Percentiles rank a stretch among this genome's conserved stretches.
Conservation (phyloP, 2,329 filamentous ascomycete species). For the Aspergillus calidoustus region DNA sequence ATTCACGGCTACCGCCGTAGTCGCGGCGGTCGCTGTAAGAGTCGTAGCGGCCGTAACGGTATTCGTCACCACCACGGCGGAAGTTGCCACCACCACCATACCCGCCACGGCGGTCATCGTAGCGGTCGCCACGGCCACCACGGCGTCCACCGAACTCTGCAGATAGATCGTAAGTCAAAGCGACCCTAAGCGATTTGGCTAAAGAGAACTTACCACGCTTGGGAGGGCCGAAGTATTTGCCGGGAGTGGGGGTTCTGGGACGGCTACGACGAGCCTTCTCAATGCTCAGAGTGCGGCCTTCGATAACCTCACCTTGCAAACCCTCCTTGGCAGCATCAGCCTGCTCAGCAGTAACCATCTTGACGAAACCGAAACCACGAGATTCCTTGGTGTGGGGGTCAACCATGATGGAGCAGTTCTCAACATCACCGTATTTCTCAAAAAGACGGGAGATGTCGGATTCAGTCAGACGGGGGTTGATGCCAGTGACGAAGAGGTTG, state of each 20-base stretch:
- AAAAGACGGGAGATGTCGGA: slow-evolving; percentile 92
- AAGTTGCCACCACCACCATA: slow-evolving; percentile 53
- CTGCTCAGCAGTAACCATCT: slow-evolving; percentile 94
- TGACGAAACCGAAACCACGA: slow-evolving; percentile 98
- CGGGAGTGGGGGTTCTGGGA: slow-evolving; percentile 92
- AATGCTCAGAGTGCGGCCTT: slow-evolving; percentile 94
- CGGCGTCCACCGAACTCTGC: slow-evolving; percentile 53
- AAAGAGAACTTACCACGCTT: slow-evolving; percentile 77
- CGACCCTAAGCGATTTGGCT: background rate
- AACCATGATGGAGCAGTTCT: slow-evolving; percentile 99
- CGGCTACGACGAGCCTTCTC: slow-evolving; percentile 97
- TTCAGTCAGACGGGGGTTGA: slow-evolving; percentile 89
- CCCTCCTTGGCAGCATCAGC: slow-evolving; percentile 97
- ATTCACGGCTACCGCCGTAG: slow-evolving; percentile 50
- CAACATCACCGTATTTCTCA: slow-evolving; percentile 97
- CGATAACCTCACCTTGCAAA: slow-evolving; percentile 90
- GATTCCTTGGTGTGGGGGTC: slow-evolving; percentile 98
- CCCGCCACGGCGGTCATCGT: slow-evolving; percentile 59
- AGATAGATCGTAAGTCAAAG: slow-evolving; percentile 22
- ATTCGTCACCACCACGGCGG: slow-evolving; percentile 48
- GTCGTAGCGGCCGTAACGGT: slow-evolving; percentile 52
- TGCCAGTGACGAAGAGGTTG: slow-evolving; percentile 98
- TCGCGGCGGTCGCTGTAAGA: slow-evolving; percentile 51
- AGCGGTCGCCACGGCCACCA: slow-evolving; percentile 52
- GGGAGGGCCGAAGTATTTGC: slow-evolving; percentile 98